phyloP scores from a whole-genome alignment of 148 eudicot species.

The Selenicereus undatus region DNA sequence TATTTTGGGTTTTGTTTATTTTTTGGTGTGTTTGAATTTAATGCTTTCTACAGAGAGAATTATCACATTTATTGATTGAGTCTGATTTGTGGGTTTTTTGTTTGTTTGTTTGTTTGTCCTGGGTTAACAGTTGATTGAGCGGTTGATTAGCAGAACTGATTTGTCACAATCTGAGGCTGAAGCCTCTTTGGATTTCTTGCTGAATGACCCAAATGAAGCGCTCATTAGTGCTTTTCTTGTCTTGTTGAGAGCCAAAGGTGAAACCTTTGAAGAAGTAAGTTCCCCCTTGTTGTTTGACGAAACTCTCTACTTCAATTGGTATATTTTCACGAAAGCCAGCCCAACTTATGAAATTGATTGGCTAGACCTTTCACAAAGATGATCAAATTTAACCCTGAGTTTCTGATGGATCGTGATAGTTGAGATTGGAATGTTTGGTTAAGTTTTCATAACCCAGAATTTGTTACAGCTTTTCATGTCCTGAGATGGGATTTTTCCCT shows the following conservation, averaged over 20 bases:
- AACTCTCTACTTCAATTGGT: too few species aligned
- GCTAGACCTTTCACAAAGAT: background rate
- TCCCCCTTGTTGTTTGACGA: too few species aligned
- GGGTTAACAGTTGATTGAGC: conserved; percentile 62
- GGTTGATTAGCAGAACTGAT: conserved; percentile 57
- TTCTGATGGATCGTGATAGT: background rate
- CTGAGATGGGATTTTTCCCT: background rate
- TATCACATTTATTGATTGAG: conserved; percentile 1
- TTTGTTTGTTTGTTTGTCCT: conserved; percentile 9
- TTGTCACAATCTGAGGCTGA: conserved; percentile 74
- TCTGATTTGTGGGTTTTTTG: background rate
- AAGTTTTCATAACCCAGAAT: background rate
- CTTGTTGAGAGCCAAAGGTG: conserved; percentile 93
- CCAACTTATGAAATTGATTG: background rate
- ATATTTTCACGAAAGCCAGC: too few species aligned
- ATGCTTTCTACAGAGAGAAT: background rate
- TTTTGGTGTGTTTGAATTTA: conserved; percentile 5
- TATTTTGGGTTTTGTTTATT: background rate
- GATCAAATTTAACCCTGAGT: background rate
- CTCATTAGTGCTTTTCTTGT: conserved; percentile 94
- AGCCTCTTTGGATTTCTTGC: conserved; percentile 57
- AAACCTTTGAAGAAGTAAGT: conserved; percentile 86
- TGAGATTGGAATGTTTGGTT: background rate
- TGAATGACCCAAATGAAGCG: conserved; percentile 74
- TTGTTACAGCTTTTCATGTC: background rate